phyloP scores from a whole-genome alignment of 495 filamentous ascomycete genomes.

The Penicillium mononematosum region DNA sequence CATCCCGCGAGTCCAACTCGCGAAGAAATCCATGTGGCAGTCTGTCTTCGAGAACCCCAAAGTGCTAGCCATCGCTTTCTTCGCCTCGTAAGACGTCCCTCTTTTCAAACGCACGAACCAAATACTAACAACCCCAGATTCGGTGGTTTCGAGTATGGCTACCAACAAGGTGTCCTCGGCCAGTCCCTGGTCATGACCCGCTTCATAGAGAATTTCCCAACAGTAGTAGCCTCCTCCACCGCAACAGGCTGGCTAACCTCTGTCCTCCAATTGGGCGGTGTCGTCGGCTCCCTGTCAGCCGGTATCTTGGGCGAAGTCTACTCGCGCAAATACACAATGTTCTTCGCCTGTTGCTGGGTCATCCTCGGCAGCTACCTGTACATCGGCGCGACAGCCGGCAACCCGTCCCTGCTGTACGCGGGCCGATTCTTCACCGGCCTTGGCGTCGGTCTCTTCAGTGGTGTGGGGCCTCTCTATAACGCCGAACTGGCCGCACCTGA shows the following conservation, averaged over 20 bases:
- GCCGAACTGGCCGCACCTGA: slow-evolving; percentile 73
- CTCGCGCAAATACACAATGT: slow-evolving; percentile 68
- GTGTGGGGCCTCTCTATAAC: slow-evolving; percentile 66
- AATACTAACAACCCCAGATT: slow-evolving; percentile 23
- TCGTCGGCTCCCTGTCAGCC: slow-evolving; percentile 66
- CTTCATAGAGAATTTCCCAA: slow-evolving; percentile 45
- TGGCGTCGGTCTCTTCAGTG: slow-evolving; percentile 59
- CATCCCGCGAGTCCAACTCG: slow-evolving; percentile 22
- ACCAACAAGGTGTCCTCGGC: slow-evolving; percentile 46
- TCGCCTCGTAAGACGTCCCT: slow-evolving; percentile 37
- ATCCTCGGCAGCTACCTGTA: slow-evolving; percentile 57
- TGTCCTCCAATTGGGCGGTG: slow-evolving; percentile 73
- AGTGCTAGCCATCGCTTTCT: slow-evolving; percentile 44
- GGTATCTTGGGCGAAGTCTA: slow-evolving; percentile 56
- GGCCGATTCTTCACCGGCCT: slow-evolving; percentile 69
- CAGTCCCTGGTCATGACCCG: slow-evolving; percentile 44
- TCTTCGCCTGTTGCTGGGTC: slow-evolving; percentile 70
- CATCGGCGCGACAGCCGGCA: slow-evolving; percentile 51
- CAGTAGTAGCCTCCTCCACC: slow-evolving; percentile 38
- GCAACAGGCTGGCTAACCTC: slow-evolving; percentile 47
- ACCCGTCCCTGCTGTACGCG: slow-evolving; percentile 59
- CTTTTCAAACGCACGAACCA: background rate
- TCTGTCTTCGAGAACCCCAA: slow-evolving; percentile 37
- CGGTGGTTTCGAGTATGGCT: slow-evolving; percentile 49
- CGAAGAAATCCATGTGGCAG: slow-evolving; percentile 36